phyloP scores from a whole-genome alignment of 495 filamentous ascomycete species.

The Penicillium crystallinum region DNA sequence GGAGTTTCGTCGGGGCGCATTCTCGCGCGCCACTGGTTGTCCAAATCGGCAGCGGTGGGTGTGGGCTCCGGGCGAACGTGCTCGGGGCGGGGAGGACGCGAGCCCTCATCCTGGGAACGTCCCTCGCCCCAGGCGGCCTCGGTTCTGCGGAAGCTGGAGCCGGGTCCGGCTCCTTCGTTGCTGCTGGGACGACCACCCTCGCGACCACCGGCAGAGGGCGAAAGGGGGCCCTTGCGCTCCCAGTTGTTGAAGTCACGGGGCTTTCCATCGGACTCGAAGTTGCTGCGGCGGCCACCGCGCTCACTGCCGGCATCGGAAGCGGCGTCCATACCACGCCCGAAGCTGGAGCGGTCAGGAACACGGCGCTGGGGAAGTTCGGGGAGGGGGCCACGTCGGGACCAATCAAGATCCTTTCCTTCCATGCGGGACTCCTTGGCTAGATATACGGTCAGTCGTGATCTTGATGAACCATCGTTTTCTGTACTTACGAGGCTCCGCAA shows the following conservation, averaged over 20 bases:
- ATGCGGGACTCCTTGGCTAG: slow-evolving; percentile 67
- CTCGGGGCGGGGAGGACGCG: slow-evolving; percentile 74
- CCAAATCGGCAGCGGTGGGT: slow-evolving; percentile 78
- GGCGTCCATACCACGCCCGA: slow-evolving; percentile 47
- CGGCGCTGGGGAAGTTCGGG: slow-evolving; percentile 58
- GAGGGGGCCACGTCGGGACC: slow-evolving; percentile 88
- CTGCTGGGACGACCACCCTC: slow-evolving; percentile 66
- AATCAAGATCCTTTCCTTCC: slow-evolving; percentile 53
- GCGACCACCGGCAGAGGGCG: slow-evolving; percentile 58
- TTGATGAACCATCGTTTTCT: neutral
- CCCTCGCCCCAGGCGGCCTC: slow-evolving; percentile 88
- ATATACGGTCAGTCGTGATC: slow-evolving; percentile 23
- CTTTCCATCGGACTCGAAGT: slow-evolving; percentile 71
- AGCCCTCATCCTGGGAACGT: slow-evolving; percentile 65
- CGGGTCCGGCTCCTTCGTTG: slow-evolving; percentile 55
- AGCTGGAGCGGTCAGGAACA: slow-evolving; percentile 43
- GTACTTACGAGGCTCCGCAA: slow-evolving; percentile 76
- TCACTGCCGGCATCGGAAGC: slow-evolving; percentile 49
- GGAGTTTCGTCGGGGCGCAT: slow-evolving; percentile 69
- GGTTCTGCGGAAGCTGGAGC: slow-evolving; percentile 52
- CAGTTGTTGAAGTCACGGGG: slow-evolving; percentile 84
- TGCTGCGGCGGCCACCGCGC: slow-evolving; percentile 45
- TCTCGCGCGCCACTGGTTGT: slow-evolving; percentile 78
- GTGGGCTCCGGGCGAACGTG: slow-evolving; percentile 61
- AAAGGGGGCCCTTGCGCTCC: slow-evolving; percentile 91